A percentile compares a stretch with the other conserved stretches of the same genome.
Conservation (phyloP, 1,284 basidiomycete genomes). For the Trametes sp. region DNA sequence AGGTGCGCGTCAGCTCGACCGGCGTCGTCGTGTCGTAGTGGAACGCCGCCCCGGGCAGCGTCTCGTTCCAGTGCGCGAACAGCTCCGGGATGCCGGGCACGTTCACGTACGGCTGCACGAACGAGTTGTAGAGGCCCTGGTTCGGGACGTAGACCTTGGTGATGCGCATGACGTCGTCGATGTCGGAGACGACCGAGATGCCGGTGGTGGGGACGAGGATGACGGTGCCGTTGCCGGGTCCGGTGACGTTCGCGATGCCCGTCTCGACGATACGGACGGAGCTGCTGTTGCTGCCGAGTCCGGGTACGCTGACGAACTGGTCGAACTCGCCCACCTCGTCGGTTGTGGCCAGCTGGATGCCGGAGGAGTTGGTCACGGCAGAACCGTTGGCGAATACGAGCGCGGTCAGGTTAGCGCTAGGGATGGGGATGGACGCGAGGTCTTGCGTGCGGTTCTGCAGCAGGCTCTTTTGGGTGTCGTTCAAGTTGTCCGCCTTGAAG, state of each 20-base stretch:
- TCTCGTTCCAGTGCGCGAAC: constrained; percentile 39
- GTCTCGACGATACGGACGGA: constrained; percentile 30
- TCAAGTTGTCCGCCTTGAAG: constrained; percentile 35
- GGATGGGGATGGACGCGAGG: constrained; percentile 37
- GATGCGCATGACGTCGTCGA: constrained; percentile 44
- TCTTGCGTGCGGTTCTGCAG: constrained; percentile 38
- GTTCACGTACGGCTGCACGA: constrained; percentile 42
- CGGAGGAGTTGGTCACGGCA: constrained; percentile 32
- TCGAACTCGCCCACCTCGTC: constrained; percentile 39
- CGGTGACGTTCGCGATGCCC: constrained; percentile 35
- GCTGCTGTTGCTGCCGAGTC: constrained; percentile 27
- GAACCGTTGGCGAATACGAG: constrained; percentile 33
- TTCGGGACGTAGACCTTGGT: constrained; percentile 44
- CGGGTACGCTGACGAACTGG: constrained; percentile 34
- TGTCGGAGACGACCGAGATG: constrained; percentile 43
- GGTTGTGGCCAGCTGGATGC: constrained; percentile 32
- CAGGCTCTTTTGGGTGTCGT: constrained; percentile 32
- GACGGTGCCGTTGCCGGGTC: constrained; percentile 40
- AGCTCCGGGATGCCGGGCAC: constrained; percentile 41
- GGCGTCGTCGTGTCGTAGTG: constrained; percentile 47
- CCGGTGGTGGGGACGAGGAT: constrained; percentile 40
- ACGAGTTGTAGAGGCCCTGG: constrained; percentile 43
- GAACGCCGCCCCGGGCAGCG: constrained; percentile 39
- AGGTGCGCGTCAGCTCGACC: constrained; percentile 41
- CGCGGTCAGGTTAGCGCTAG: constrained; percentile 35